phyloP scores from a whole-genome alignment of 2,329 filamentous ascomycete species.

The Epicoccum sorghinum region DNA sequence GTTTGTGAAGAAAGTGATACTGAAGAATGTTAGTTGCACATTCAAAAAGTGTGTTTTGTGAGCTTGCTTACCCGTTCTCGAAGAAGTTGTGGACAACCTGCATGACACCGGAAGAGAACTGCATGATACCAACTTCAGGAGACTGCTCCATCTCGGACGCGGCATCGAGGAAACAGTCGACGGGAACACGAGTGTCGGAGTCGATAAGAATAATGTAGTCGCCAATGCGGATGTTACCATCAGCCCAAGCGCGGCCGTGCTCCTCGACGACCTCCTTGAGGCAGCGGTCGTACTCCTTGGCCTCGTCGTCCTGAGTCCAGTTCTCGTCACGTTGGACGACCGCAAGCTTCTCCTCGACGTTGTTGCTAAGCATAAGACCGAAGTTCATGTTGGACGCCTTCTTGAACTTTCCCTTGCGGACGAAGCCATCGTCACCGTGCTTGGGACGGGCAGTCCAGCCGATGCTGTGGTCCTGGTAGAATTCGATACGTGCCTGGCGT shows the following conservation, averaged over 20 bases:
- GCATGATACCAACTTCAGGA: constrained; percentile 75
- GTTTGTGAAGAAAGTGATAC: constrained; percentile 77
- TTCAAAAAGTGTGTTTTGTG: not conserved
- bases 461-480: constrained; percentile 55
- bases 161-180: constrained; percentile 76
- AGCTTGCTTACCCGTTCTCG: constrained; percentile 60
- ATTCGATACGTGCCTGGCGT: constrained; percentile 51
- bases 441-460: constrained; percentile 54
- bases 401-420: constrained; percentile 39
- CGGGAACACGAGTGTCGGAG: constrained; percentile 78
- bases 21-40: constrained; percentile 3
- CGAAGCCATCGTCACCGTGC: constrained; percentile 38
- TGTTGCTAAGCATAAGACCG: constrained; percentile 65
- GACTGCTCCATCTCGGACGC: constrained; percentile 81
- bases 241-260: constrained; percentile 75
- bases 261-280: constrained; percentile 71
- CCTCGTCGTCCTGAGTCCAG: constrained; percentile 42
- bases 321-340: constrained; percentile 40
- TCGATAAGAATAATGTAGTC: constrained; percentile 78
- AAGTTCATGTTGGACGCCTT: constrained; percentile 74
- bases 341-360: constrained; percentile 65
- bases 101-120: constrained; percentile 79
- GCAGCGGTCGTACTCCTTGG: constrained; percentile 27
- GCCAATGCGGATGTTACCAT: constrained; percentile 81
- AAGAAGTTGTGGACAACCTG: constrained; percentile 73